These are phyloP conservation scores for Picochlorum sp. DNA, from an alignment of 139 green algal species.

Conservation along the genomic window DNA sequence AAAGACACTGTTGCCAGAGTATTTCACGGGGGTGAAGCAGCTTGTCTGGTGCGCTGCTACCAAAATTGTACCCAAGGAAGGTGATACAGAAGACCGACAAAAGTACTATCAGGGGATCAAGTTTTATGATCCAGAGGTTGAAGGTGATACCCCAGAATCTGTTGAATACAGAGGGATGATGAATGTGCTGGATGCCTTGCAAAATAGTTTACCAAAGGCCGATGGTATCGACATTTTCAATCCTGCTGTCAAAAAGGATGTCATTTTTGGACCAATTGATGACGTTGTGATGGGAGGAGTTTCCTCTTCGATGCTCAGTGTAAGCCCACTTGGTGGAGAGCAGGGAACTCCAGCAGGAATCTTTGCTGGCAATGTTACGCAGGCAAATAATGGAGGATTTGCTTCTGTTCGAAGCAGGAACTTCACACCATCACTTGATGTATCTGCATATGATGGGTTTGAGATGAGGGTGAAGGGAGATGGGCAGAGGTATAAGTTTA, in stretches of 20 bases:
- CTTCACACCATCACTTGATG: conserved; percentile 63
- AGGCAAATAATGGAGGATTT: conserved; percentile 87
- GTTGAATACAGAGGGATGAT: conserved; percentile 46
- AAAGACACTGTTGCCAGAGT: conserved; percentile 59
- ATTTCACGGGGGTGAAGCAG: conserved; percentile 53
- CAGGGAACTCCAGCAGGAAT: conserved; percentile 44
- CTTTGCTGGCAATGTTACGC: conserved; percentile 62
- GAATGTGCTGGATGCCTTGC: conserved; percentile 37
- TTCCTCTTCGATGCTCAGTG: conserved; percentile 36
- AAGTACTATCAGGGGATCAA: conserved; percentile 88
- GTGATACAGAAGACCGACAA: conserved; percentile 57
- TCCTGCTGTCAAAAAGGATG: conserved; percentile 2
- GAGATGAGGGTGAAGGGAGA: conserved; percentile 58
- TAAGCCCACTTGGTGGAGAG: conserved; percentile 48
- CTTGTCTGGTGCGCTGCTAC: conserved; percentile 63
- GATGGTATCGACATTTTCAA: background rate
- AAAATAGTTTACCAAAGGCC: conserved; percentile 16
- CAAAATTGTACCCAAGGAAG: conserved; percentile 60
- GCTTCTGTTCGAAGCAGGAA: conserved; percentile 74
- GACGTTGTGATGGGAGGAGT: conserved; percentile 94
- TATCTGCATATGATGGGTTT: conserved; percentile 64
- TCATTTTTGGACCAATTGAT: conserved; percentile 73
- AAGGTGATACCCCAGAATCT: conserved; percentile 64
- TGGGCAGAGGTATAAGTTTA: conserved; percentile 42
- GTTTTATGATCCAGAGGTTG: conserved; percentile 73